Percentiles rank a stretch among this genome's conserved stretches.
These are phyloP conservation scores for Cairneyella variabilis DNA, from an alignment of 495 filamentous ascomycete genomes.

Conservation along the genomic window DNA sequence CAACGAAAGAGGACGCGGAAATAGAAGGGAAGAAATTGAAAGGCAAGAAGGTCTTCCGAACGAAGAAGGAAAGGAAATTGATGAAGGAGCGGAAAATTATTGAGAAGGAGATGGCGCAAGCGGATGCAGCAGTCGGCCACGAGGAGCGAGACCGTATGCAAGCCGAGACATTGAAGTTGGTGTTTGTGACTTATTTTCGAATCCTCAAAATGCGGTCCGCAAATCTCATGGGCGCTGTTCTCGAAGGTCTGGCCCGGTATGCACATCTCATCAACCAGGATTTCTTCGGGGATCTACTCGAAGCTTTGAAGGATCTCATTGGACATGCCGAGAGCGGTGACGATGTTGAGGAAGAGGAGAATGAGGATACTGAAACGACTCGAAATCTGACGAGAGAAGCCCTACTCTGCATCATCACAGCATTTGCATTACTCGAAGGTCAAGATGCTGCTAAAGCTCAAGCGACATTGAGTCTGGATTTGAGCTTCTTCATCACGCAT, in stretches of 20 bases:
- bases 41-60: constrained; percentile 62
- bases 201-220: constrained; percentile 78
- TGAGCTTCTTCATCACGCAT: constrained; percentile 90
- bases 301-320: constrained; percentile 89
- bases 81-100: constrained; percentile 78
- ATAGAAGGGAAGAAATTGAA: constrained; percentile 57
- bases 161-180: constrained; percentile 89
- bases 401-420: constrained; percentile 92
- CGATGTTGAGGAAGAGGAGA: constrained; percentile 40
- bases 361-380: constrained; percentile 34
- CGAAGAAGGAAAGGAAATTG: constrained; percentile 70
- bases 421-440: constrained; percentile 87
- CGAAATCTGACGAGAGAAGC: constrained; percentile 77
- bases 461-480: constrained; percentile 71
- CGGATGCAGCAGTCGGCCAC: constrained; percentile 83
- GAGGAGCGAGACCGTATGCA: constrained; percentile 92
- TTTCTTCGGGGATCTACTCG: constrained; percentile 94
- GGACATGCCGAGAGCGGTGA: constrained; percentile 55
- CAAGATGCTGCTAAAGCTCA: constrained; percentile 73
- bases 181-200: constrained; percentile 91
- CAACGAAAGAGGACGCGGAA: constrained; percentile 36
- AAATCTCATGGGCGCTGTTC: constrained; percentile 85
- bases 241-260: constrained; percentile 86
- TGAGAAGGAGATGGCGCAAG: constrained; percentile 90
- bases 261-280: constrained; percentile 96